These are phyloP conservation scores for Globisporangium viniferum DNA, from an alignment of 352 stramenopile species.

Conservation along the genomic window DNA sequence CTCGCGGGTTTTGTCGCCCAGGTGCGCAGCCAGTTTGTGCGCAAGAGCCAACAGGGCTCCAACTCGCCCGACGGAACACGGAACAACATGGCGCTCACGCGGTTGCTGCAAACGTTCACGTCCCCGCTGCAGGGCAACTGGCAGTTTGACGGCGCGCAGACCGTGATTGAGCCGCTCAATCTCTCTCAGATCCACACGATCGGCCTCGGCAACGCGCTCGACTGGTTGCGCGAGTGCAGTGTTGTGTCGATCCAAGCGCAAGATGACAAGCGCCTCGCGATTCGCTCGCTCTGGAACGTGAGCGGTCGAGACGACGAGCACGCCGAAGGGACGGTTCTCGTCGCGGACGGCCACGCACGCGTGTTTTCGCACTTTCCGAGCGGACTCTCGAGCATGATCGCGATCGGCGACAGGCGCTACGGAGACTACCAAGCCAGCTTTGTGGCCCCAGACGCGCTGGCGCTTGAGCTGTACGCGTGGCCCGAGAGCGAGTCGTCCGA, in stretches of 20 bases:
- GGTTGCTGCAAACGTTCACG: conserved; percentile 9
- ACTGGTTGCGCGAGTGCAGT: conserved; percentile 18
- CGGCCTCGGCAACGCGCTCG: conserved; percentile 9
- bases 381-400: conserved; percentile 16
- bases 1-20: conserved; percentile 38
- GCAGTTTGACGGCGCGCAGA: conserved; percentile 12
- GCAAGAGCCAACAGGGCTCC: not conserved
- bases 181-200: not conserved
- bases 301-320: not conserved
- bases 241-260: conserved; percentile 8
- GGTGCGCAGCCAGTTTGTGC: conserved; percentile 27
- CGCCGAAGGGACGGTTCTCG: not conserved
- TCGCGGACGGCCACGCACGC: conserved; percentile 7
- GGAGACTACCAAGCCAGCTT: conserved; percentile 17
- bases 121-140: conserved; percentile 12
- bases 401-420: conserved; percentile 3
- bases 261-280: conserved; percentile 3
- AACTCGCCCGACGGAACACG: not conserved
- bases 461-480: conserved; percentile 13
- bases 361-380: conserved; percentile 17
- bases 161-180: not conserved
- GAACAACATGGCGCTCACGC: conserved; percentile 16
- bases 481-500: not conserved
- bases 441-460: conserved; percentile 5
- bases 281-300: conserved; percentile 12